A percentile compares a stretch with the other conserved stretches of the same genome.
phyloP scores from a whole-genome alignment of 495 filamentous ascomycete genomes.

The Annulohypoxylon moriforme region DNA sequence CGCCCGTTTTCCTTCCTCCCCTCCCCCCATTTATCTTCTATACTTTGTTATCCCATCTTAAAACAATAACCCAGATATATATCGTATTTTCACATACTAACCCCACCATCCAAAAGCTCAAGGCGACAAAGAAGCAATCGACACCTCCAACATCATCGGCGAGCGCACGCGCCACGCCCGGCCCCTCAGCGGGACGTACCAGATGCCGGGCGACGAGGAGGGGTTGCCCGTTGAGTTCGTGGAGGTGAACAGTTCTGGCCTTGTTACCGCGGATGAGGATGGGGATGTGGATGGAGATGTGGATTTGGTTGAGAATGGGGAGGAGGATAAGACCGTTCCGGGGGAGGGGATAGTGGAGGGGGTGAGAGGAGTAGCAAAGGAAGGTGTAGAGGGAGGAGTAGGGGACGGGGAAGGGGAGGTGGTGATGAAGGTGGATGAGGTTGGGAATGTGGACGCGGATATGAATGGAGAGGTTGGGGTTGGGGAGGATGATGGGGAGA shows the following conservation, averaged over 20 bases:
- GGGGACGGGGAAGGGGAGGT: background rate
- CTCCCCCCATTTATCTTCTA: no score
- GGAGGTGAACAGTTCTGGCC: background rate
- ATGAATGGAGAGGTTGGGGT: background rate
- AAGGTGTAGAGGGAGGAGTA: background rate
- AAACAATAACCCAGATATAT: no score
- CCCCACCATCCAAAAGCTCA: slow-evolving; percentile 34
- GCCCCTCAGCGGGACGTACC: slow-evolving; percentile 42
- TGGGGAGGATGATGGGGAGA: background rate
- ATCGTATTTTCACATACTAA: no score
- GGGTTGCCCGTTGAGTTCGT: slow-evolving; percentile 22
- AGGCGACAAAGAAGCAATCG: slow-evolving; percentile 53
- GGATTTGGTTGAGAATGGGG: background rate
- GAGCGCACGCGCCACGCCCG: slow-evolving; percentile 50
- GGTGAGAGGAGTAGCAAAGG: background rate
- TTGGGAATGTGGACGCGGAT: background rate
- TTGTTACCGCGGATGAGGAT: background rate
- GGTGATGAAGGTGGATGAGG: background rate
- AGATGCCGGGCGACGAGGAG: slow-evolving; percentile 50
- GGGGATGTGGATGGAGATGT: background rate
- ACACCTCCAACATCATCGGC: slow-evolving; percentile 50
- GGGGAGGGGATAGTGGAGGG: background rate
- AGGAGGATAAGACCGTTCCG: background rate
- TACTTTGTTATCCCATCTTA: no score
- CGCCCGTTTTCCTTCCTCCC: background rate